Percentiles rank a stretch among this genome's conserved stretches.
phyloP scores from a whole-genome alignment of 305 asterid genomes.

The Fraxinus sp. region DNA sequence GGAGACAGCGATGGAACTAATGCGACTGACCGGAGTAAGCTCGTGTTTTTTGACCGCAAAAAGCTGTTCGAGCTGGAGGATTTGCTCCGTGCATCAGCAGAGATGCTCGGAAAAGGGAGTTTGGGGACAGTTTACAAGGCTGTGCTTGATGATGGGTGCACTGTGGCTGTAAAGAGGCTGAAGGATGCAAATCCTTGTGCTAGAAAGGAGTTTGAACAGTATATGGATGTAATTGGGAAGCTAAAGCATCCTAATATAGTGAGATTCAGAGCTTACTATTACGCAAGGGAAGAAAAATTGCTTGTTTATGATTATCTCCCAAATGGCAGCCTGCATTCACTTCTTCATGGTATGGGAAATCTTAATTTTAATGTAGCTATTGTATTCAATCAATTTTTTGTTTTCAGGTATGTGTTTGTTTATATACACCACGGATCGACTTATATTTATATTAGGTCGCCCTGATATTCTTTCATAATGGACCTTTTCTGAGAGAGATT shows the following conservation, averaged over 20 bases:
- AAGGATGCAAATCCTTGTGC: conserved; percentile 83
- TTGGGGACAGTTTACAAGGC: conserved; percentile 85
- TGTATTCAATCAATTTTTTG: neutral
- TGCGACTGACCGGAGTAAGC: conserved; percentile 55
- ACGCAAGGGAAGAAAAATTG: conserved; percentile 83
- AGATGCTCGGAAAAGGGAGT: conserved; percentile 84
- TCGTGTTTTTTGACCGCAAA: conserved; percentile 70
- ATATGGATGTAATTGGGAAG: conserved; percentile 87
- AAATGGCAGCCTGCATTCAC: conserved; percentile 73
- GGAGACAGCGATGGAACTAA: conserved; percentile 68
- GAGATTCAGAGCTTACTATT: conserved; percentile 73
- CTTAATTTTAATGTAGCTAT: neutral
- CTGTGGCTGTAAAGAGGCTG: conserved; percentile 79
- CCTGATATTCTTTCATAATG: neutral
- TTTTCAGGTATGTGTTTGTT: neutral
- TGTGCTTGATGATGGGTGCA: conserved; percentile 74
- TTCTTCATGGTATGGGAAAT: conserved; percentile 65
- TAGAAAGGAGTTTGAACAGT: conserved; percentile 80
- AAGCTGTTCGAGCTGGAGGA: conserved; percentile 78
- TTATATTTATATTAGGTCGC: neutral
- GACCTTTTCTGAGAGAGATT: neutral
- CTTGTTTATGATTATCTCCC: conserved; percentile 77
- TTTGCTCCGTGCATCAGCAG: conserved; percentile 83
- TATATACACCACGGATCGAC: neutral
- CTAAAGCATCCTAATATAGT: conserved; percentile 75